These are phyloP conservation scores for Ophiorrhiza pumila DNA, from an alignment of 257 asterid genomes.

Conservation along the genomic window DNA sequence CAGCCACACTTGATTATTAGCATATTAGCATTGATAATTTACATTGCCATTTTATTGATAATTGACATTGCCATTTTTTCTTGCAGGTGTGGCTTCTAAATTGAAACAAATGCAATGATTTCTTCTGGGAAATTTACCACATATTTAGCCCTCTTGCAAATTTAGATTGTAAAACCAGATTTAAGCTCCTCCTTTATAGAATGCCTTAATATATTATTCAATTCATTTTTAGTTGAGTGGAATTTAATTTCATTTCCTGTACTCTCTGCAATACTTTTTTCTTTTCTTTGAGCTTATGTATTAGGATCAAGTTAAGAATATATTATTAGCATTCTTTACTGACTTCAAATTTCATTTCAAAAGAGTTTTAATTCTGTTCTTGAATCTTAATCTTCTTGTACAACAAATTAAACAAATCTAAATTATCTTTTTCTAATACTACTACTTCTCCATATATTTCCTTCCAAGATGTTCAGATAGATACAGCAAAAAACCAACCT, in stretches of 20 bases:
- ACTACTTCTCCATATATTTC: slow-evolving; percentile 5
- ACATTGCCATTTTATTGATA: background rate
- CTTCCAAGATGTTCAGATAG: slow-evolving; percentile 18
- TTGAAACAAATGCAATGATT: background rate
- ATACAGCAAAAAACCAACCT: background rate
- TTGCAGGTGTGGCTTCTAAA: slow-evolving; percentile 30
- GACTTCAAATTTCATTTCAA: background rate
- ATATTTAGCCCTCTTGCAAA: too few species aligned
- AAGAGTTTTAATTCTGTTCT: too few species aligned
- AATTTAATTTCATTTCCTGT: too few species aligned
- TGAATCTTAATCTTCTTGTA: too few species aligned
- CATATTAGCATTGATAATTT: too few species aligned
- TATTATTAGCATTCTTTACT: background rate
- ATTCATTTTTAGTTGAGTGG: too few species aligned
- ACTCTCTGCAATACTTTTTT: too few species aligned
- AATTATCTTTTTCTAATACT: too few species aligned
- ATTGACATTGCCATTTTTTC: background rate
- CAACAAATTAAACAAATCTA: background rate
- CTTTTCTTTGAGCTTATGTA: background rate
- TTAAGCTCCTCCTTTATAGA: too few species aligned
- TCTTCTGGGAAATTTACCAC: background rate
- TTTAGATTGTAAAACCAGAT: too few species aligned
- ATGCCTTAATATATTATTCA: too few species aligned
- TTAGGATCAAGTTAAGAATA: background rate
- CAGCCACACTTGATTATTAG: too few species aligned